Conservation (phyloP, 768 basidiomycete genomes). For the Boletus bicolor region DNA sequence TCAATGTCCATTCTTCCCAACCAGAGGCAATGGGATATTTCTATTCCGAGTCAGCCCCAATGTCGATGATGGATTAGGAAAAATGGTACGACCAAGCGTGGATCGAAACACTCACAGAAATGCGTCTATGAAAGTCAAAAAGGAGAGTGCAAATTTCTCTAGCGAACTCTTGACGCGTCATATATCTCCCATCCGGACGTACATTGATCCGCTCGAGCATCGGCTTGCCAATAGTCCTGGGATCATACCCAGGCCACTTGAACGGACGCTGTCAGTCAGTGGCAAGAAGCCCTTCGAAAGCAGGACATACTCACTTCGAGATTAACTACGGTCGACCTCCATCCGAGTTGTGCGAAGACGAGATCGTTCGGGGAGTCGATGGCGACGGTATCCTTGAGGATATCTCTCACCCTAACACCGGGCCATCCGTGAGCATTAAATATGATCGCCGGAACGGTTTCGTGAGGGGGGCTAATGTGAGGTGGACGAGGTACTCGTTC, state of each 20-base stretch:
- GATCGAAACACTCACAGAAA: background rate
- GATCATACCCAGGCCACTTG: constrained; percentile 3
- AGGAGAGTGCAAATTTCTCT: background rate
- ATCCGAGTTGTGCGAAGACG: background rate
- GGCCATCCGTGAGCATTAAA: background rate
- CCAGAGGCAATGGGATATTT: background rate
- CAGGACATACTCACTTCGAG: background rate
- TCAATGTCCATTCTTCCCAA: background rate
- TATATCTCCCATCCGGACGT: background rate
- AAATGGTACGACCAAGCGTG: background rate
- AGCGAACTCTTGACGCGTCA: background rate
- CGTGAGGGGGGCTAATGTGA: background rate
- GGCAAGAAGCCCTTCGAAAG: no score
- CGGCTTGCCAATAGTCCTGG: background rate
- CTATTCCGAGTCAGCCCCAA: background rate
- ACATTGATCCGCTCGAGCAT: background rate
- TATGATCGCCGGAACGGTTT: background rate
- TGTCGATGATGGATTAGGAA: background rate
- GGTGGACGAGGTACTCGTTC: background rate
- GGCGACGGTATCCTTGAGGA: background rate
- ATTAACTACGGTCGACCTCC: background rate
- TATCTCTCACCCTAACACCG: background rate
- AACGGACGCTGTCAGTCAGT: background rate
- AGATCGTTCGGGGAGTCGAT: background rate
- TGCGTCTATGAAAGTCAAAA: background rate